Conservation (phyloP, 306 rosid species). For the Vachellia pachyceras region DNA sequence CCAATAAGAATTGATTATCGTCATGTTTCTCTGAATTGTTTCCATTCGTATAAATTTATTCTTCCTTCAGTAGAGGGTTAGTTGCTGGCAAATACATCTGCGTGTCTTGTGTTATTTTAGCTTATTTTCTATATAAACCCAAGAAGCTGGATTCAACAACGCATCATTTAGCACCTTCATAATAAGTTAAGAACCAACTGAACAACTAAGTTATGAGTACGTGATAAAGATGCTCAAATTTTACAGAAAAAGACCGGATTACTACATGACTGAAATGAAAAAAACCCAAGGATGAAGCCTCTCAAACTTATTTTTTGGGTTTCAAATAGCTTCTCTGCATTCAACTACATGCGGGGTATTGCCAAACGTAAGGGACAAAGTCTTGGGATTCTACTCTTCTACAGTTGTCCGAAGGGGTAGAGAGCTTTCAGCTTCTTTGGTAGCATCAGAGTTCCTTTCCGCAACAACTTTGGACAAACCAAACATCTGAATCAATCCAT, state of each 20-base stretch:
- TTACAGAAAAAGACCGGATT: neutral
- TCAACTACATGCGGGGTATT: neutral
- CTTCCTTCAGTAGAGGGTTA: neutral
- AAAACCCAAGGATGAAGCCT: neutral
- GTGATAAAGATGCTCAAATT: neutral
- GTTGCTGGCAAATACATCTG: neutral
- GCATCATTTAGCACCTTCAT: neutral
- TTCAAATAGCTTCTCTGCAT: neutral
- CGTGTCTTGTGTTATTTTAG: neutral
- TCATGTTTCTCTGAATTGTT: neutral
- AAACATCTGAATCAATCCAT: constrained; percentile 71
- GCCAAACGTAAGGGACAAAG: neutral
- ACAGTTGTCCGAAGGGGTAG: constrained; percentile 65
- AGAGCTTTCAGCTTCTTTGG: constrained; percentile 79
- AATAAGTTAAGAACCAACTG: neutral
- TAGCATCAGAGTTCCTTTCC: constrained; percentile 55
- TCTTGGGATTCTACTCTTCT: constrained; percentile 52
- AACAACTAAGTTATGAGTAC: neutral
- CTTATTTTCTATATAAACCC: neutral
- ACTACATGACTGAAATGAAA: neutral
- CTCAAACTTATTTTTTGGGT: neutral
- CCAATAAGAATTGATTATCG: neutral
- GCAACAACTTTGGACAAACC: constrained; percentile 82
- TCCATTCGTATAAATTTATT: neutral
- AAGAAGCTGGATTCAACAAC: neutral